Percentiles rank a stretch among this genome's conserved stretches.
phyloP scores from a whole-genome alignment of 768 basidiomycete species.

The Trametes villosa region DNA sequence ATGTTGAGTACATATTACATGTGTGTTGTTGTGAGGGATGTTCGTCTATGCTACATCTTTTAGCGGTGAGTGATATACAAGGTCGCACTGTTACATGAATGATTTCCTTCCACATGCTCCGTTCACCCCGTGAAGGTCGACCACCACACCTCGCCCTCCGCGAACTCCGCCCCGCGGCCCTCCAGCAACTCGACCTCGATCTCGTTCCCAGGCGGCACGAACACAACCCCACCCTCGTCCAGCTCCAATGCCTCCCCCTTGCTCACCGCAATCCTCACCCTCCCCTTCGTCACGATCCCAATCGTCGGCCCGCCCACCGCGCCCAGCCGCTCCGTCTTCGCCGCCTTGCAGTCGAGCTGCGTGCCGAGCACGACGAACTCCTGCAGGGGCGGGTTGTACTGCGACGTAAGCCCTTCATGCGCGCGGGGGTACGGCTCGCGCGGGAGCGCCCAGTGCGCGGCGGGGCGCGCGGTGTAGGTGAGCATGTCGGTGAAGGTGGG shows the following conservation, averaged over 20 bases:
- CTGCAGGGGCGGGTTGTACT: conserved; percentile 34
- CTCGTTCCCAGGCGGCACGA: conserved; percentile 27
- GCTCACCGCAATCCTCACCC: conserved; percentile 17
- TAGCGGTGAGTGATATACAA: neutral
- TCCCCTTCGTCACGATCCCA: conserved; percentile 32
- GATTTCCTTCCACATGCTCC: neutral
- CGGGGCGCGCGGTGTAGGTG: conserved; percentile 32
- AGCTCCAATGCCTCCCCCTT: conserved; percentile 16
- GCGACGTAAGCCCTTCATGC: conserved; percentile 19
- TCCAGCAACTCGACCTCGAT: conserved; percentile 21
- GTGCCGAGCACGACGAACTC: conserved; percentile 36
- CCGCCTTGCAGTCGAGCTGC: conserved; percentile 9
- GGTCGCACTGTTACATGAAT: neutral
- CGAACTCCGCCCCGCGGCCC: conserved; percentile 12
- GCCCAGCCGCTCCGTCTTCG: conserved; percentile 17
- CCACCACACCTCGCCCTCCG: conserved; percentile 35
- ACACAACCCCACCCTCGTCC: conserved; percentile 29
- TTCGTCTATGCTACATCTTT: too few species aligned
- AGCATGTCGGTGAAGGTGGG: conserved; percentile 31
- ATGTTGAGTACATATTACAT: too few species aligned
- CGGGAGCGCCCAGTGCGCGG: conserved; percentile 30
- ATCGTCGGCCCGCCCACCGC: conserved; percentile 29
- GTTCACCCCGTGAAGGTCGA: conserved; percentile 22
- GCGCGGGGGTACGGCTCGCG: conserved; percentile 21
- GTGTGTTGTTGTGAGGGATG: too few species aligned